Percentiles rank a stretch among this genome's conserved stretches.
phyloP scores from a whole-genome alignment of 1,284 basidiomycete species.

The Marasmius tenuissimus region DNA sequence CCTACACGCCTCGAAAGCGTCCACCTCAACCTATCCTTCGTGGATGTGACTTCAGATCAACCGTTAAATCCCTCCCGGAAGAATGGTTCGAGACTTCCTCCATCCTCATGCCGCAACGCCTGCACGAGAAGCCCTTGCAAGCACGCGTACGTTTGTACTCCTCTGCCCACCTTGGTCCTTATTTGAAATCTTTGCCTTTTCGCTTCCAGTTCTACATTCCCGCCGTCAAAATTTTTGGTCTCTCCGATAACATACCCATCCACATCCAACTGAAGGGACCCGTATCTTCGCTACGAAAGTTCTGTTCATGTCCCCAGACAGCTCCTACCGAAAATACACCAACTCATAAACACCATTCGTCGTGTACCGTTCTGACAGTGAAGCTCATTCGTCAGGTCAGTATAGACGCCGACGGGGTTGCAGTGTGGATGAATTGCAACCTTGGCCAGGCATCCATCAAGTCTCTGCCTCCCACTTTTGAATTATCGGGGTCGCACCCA shows the following conservation, averaged over 20 bases:
- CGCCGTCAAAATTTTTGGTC: slow-evolving; percentile 21
- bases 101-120: slow-evolving; percentile 1
- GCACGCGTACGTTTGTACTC: background rate
- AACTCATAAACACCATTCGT: background rate
- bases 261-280: slow-evolving; percentile 25
- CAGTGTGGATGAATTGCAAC: slow-evolving; percentile 10
- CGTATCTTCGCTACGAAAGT: slow-evolving; percentile 18
- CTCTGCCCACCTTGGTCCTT: too few species aligned
- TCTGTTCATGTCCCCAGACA: slow-evolving; percentile 11
- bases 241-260: slow-evolving; percentile 25
- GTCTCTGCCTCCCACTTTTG: slow-evolving; percentile 14
- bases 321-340: background rate
- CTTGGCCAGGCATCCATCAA: slow-evolving; percentile 14
- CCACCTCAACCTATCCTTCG: slow-evolving; percentile 7
- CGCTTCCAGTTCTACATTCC: slow-evolving; percentile 23
- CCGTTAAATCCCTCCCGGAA: slow-evolving; percentile 7
- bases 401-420: slow-evolving; percentile 13
- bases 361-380: slow-evolving; percentile 10
- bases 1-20: slow-evolving; percentile 8
- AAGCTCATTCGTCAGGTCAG: slow-evolving; percentile 18
- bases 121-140: background rate
- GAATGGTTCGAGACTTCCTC: slow-evolving; percentile 10
- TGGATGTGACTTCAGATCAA: background rate
- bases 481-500: background rate
- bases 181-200: background rate